These are phyloP conservation scores for Cercospora zeina DNA, from an alignment of 2,329 filamentous ascomycete species.

Conservation along the genomic window DNA sequence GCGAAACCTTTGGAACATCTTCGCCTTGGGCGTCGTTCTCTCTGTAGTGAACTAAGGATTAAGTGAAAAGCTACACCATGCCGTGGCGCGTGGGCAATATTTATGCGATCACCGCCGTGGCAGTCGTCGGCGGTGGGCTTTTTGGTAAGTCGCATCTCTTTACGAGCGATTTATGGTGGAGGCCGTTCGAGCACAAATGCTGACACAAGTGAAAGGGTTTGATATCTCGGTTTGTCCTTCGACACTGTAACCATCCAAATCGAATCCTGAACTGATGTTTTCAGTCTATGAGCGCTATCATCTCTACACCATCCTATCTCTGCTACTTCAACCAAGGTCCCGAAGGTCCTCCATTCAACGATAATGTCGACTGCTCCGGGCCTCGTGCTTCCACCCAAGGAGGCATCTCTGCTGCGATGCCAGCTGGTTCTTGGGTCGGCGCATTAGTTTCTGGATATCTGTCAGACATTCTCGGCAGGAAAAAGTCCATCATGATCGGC, in stretches of 20 bases:
- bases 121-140: slow-evolving; percentile 64
- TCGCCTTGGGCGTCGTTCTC: background rate
- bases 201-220: background rate
- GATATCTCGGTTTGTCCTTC: background rate
- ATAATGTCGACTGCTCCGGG: slow-evolving; percentile 51
- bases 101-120: slow-evolving; percentile 57
- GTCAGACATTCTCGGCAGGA: slow-evolving; percentile 59
- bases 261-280: background rate
- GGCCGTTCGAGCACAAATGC: background rate
- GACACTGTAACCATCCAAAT: background rate
- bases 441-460: slow-evolving; percentile 61
- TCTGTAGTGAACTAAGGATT: background rate
- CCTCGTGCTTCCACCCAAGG: slow-evolving; percentile 60
- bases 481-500: slow-evolving; percentile 51
- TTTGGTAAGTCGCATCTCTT: slow-evolving; percentile 46
- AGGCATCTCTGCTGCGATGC: slow-evolving; percentile 69
- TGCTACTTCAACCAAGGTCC: slow-evolving; percentile 66
- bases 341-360: slow-evolving; percentile 35
- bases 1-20: background rate
- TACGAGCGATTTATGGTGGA: background rate
- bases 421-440: slow-evolving; percentile 68
- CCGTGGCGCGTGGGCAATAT: slow-evolving; percentile 51
- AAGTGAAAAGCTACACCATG: background rate
- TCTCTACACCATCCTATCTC: slow-evolving; percentile 68
- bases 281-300: slow-evolving; percentile 62